A percentile compares a stretch with the other conserved stretches of the same genome.
These are phyloP conservation scores for Spergularia azorica DNA, from an alignment of 179 eudicot genomes.

Conservation along the genomic window DNA sequence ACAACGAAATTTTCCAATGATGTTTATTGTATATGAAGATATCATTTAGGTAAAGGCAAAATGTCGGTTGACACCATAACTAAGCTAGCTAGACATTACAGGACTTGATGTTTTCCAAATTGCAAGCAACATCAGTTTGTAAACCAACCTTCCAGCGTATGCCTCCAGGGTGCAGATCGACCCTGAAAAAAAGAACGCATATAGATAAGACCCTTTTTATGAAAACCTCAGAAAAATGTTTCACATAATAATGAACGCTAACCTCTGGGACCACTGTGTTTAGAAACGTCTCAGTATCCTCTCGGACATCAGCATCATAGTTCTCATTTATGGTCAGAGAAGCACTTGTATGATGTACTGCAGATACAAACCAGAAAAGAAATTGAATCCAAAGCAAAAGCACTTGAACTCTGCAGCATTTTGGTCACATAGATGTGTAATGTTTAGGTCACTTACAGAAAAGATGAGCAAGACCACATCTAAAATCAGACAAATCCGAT, in stretches of 20 bases:
- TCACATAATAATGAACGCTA: conserved; percentile 13
- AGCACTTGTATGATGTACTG: conserved; percentile 99
- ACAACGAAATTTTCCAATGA: neutral
- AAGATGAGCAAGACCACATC: conserved; percentile 91
- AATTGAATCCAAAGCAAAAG: conserved; percentile 2
- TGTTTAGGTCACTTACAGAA: conserved; percentile 56
- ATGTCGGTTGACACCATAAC: neutral
- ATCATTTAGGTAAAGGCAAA: neutral
- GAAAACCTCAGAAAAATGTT: neutral
- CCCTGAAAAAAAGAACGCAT: conserved; percentile 49
- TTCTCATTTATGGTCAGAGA: conserved; percentile 93
- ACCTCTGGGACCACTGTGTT: conserved; percentile 95
- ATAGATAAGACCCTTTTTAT: conserved; percentile 15
- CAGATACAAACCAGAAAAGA: conserved; percentile 19
- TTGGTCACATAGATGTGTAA: neutral
- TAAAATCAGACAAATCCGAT: conserved; percentile 73
- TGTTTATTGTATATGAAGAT: neutral
- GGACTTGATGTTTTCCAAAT: neutral
- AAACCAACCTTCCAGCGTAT: conserved; percentile 82
- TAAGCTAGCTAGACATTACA: neutral
- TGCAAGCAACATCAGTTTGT: neutral
- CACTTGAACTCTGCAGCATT: neutral
- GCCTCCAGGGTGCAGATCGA: conserved; percentile 91
- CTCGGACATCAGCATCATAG: conserved; percentile 86
- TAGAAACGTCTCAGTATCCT: conserved; percentile 91